Conservation (phyloP, 129 eudicot genomes). For the Daucus carota region DNA sequence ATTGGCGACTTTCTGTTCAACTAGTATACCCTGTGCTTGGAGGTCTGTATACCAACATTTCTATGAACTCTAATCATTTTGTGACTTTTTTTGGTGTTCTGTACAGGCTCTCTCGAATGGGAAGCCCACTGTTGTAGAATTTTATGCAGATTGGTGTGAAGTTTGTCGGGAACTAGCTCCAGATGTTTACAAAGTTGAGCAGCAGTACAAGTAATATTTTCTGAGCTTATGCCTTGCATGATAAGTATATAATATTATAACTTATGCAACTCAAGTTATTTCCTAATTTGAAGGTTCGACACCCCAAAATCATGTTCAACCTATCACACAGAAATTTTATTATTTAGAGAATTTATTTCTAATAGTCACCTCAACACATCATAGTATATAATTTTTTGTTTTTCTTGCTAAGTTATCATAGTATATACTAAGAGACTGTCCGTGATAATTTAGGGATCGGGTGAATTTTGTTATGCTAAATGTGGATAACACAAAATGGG, state of each 20-base stretch:
- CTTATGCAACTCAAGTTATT: not conserved
- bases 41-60: no score
- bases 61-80: not conserved
- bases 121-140: slow-evolving; percentile 98
- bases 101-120: slow-evolving; percentile 84
- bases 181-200: slow-evolving; percentile 93
- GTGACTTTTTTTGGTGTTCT: slow-evolving; percentile 10
- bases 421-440: not conserved
- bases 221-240: not conserved
- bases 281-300: not conserved
- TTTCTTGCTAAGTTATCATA: no score
- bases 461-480: slow-evolving; percentile 96
- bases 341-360: not conserved
- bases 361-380: not conserved
- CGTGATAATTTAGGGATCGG: slow-evolving; percentile 44
- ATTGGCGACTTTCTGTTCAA: not conserved
- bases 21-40: not conserved
- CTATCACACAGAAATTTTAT: not conserved
- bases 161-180: slow-evolving; percentile 99
- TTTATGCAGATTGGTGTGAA: slow-evolving; percentile 99
- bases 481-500: slow-evolving; percentile 99
- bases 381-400: no score
- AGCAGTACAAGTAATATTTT: slow-evolving; percentile 65
- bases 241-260: not conserved
- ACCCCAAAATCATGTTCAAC: not conserved